phyloP scores from a whole-genome alignment of 768 basidiomycete species.

The Mycena rebaudengoi region DNA sequence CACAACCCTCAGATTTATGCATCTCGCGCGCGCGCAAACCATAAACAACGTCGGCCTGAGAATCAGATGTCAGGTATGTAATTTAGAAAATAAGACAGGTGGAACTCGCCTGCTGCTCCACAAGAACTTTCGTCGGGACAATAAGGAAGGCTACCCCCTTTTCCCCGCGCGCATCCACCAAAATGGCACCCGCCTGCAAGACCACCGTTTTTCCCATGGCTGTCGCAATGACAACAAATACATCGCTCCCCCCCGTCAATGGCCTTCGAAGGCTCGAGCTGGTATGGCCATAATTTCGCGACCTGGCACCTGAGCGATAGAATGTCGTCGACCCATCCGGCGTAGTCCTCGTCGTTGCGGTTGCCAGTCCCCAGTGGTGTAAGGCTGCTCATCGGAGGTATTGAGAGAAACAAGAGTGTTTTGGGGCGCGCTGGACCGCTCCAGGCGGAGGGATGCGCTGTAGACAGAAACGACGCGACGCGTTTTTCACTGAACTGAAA shows the following conservation, averaged over 20 bases:
- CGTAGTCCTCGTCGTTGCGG: too few species aligned
- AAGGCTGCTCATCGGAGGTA: too few species aligned
- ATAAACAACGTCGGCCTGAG: conserved; percentile 1
- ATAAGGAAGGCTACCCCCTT: conserved; percentile 18
- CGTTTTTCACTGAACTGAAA: too few species aligned
- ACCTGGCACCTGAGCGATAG: conserved; percentile 11
- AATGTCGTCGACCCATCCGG: conserved; percentile 14
- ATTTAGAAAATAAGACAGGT: neutral
- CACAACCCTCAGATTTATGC: too few species aligned
- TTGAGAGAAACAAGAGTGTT: too few species aligned
- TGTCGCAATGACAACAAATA: conserved; percentile 17
- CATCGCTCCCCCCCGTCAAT: conserved; percentile 2
- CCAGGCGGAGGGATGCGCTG: too few species aligned
- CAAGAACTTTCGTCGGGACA: conserved; percentile 21
- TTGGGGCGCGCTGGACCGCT: too few species aligned
- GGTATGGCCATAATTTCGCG: conserved; percentile 4
- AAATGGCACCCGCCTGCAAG: conserved; percentile 4
- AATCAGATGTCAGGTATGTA: too few species aligned
- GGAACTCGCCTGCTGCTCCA: neutral
- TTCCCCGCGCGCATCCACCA: conserved; percentile 4
- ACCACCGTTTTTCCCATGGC: conserved; percentile 25
- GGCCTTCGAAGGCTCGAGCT: conserved; percentile 16
- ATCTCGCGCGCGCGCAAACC: too few species aligned
- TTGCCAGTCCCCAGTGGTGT: too few species aligned
- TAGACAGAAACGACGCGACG: too few species aligned